Evolutionary conservation across 1,284 basidiomycete species (phyloP).

Genomic region (Ceratobasidium sp.): DNA sequence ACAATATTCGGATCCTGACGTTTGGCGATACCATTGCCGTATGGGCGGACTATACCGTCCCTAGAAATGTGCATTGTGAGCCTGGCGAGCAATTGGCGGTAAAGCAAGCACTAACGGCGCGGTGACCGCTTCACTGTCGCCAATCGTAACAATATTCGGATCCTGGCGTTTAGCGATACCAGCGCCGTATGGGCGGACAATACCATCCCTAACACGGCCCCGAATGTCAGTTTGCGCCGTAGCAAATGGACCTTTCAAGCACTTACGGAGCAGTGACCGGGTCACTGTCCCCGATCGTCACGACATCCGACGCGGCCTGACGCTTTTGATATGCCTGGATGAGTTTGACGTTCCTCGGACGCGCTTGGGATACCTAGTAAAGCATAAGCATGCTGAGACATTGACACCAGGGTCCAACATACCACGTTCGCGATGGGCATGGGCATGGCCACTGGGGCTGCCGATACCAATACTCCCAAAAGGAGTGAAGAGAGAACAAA

Average conservation of each 20-base stretch:
- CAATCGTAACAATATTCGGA: not conserved
- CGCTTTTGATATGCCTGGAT: constrained; percentile 60
- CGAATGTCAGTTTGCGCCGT: too few relatives aligned
- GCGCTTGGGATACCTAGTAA: not conserved
- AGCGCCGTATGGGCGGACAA: not conserved
- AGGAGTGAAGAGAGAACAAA: constrained; percentile 55
- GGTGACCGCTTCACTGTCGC: not conserved
- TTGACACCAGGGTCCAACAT: constrained; percentile 46
- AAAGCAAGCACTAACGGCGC: not conserved
- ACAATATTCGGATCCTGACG: not conserved
- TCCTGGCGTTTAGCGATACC: constrained; percentile 5
- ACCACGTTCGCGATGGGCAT: constrained; percentile 51
- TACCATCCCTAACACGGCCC: not conserved
- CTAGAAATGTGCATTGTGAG: not conserved
- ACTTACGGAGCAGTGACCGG: constrained; percentile 2
- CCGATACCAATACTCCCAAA: constrained; percentile 56
- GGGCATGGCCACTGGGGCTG: constrained; percentile 57
- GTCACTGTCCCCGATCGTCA: constrained; percentile 1
- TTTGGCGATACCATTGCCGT: not conserved
- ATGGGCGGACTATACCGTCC: not conserved
- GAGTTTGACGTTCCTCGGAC: constrained; percentile 51
- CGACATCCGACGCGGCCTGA: constrained; percentile 1
- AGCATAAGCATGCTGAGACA: not conserved
- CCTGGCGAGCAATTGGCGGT: too few relatives aligned
- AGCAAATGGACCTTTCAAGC: not conserved